phyloP scores from a whole-genome alignment of 129 eudicot species.

The Ambrosia artemisiifolia region DNA sequence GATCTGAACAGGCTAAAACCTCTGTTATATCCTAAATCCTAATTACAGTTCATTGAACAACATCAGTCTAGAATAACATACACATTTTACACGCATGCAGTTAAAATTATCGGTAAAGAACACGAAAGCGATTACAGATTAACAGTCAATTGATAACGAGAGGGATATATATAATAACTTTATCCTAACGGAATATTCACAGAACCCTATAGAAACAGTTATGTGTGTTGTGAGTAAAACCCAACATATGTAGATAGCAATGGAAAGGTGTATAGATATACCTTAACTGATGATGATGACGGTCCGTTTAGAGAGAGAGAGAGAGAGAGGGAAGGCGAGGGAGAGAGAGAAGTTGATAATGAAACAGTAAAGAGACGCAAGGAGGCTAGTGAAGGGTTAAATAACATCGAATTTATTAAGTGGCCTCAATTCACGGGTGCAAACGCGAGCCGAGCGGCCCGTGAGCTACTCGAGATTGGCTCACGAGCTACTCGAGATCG shows the following conservation, averaged over 20 bases:
- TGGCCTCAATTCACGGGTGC: too few species aligned
- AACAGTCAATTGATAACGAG: not conserved
- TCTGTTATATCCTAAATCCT: not conserved
- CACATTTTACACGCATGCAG: conserved; percentile 8
- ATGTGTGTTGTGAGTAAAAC: not conserved
- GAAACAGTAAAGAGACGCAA: conserved; percentile 1
- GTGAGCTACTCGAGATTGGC: too few species aligned
- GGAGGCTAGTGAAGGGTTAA: not conserved
- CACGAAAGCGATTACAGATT: conserved; percentile 1
- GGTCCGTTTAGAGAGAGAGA: not conserved
- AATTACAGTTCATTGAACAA: not conserved
- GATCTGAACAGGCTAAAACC: conserved; percentile 13
- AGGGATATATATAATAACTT: not conserved
- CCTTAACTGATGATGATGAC: not conserved
- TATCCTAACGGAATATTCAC: not conserved
- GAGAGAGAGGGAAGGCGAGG: too few species aligned
- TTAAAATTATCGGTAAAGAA: not conserved
- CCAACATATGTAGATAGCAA: not conserved
- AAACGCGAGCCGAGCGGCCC: too few species aligned
- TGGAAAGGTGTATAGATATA: not conserved
- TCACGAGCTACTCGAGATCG: too few species aligned
- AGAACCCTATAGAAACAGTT: not conserved
- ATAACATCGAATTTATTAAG: not conserved
- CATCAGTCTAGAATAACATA: not conserved
- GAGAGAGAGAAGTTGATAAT: conserved; percentile 15